A percentile compares a stretch with the other conserved stretches of the same genome.
These are phyloP conservation scores for Lathyrus sativus DNA, from an alignment of 306 rosid species.

Conservation along the genomic window DNA sequence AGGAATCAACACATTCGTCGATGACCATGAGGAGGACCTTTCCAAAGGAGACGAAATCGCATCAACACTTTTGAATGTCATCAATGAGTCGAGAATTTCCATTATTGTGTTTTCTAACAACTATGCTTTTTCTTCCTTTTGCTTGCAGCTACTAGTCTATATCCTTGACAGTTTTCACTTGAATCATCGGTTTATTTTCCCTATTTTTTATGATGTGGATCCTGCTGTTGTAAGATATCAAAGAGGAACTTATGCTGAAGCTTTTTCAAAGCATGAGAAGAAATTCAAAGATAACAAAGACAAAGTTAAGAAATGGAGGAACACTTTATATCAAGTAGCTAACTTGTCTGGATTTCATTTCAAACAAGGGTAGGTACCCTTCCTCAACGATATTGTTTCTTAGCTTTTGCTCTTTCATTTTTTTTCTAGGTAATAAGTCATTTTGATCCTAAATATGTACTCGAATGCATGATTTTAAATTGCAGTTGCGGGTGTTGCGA, in stretches of 20 bases:
- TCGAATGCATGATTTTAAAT: too few relatives aligned
- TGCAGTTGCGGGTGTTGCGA: too few relatives aligned
- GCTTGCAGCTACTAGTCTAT: background rate
- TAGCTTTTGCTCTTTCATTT: too few relatives aligned
- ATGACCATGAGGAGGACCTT: background rate
- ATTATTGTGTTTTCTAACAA: background rate
- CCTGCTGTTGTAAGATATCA: background rate
- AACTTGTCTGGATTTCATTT: background rate
- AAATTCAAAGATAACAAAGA: background rate
- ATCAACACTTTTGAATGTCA: background rate
- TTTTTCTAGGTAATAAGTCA: too few relatives aligned
- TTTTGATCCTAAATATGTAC: too few relatives aligned
- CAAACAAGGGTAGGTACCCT: background rate
- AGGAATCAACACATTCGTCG: background rate
- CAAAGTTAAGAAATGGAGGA: background rate
- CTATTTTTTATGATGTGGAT: background rate
- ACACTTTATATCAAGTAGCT: background rate
- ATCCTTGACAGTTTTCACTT: background rate
- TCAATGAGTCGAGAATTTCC: background rate
- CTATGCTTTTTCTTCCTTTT: background rate
- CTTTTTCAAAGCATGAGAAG: background rate
- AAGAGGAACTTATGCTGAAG: background rate
- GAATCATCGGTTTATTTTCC: background rate
- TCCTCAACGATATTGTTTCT: too few relatives aligned
- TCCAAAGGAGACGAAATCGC: background rate